Conservation (phyloP, 345 rosid species). For the Geranium rotundifolium region DNA sequence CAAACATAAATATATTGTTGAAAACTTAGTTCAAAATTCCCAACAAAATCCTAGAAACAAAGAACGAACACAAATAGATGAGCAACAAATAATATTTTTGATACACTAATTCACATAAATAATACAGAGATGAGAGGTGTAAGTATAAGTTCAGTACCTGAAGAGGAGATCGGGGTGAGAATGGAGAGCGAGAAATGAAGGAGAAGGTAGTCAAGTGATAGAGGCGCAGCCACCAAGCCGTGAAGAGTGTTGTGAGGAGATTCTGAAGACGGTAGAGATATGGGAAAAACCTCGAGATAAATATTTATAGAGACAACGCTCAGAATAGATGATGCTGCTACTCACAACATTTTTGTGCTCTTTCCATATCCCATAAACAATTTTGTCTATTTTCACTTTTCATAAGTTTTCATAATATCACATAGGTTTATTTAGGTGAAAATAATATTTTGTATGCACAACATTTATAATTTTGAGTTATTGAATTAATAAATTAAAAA, state of each 20-base stretch:
- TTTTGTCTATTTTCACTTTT: no score
- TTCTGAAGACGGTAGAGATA: background rate
- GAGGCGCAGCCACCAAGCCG: background rate
- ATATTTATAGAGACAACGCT: background rate
- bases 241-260: no score
- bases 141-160: background rate
- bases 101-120: background rate
- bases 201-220: background rate
- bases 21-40: background rate
- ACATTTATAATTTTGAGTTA: no score
- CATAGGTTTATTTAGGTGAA: no score
- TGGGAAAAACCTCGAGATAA: background rate
- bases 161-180: background rate
- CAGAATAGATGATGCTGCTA: background rate
- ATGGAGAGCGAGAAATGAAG: background rate
- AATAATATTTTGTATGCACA: no score
- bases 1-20: background rate
- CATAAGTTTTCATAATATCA: no score
- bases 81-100: background rate
- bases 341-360: no score
- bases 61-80: background rate
- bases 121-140: background rate
- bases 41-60: background rate
- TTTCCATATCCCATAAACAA: no score
- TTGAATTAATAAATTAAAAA: no score